Base-by-base conservation (phyloP, 345 rosid genomes). In the Stellera chamaejasme region DNA sequence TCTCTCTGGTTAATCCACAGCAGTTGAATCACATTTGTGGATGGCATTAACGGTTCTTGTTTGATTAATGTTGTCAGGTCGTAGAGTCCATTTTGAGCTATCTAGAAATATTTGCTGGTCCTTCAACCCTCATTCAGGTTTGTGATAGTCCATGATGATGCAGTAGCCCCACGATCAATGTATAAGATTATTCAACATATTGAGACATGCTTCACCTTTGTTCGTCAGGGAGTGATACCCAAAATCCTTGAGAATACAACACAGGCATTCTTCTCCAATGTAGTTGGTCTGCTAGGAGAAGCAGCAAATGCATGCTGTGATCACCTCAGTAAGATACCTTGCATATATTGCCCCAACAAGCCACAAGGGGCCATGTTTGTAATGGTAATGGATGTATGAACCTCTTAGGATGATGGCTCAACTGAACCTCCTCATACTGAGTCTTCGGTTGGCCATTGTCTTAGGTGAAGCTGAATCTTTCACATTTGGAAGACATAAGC, bases 311-410 rank as follows among this genome's bases (percentile, higher is more conserved):
- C 77, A 55, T 76, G 80, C 51, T 77, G 71, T 16, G 73, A 71
- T 44, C 65, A 43, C 57, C 74, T 91, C 16, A 59, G 74, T 58
- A 87, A 82, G 52, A 85, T 87, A 5, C 82, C 86, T 25, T 83
- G 77, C 63, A 64, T 85, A 50, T 71, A 73, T 13, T 83, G 87
- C 65, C 76, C 77, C 23, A 66, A 45, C 14, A 85, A 77, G 70
- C 92, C 86, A 2, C 88, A 85, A 62, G 85, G 84, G 32, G 76
- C 86, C 58, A 85, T 83, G 78, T 84, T 71, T 62, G 68, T 81
- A 27, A 52, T 90, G 23, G 23, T 19, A 19, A 19, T 19, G 90
- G 23, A 19, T 19, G 97, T 85, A 71, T 6, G 62, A 19, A 11
- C 28, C n/a, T 11, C 7, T 45, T 23, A 19, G 23, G 23, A 19